Percentiles rank a stretch among this genome's conserved stretches.
Evolutionary conservation across 306 rosid species (phyloP).

Genomic region (Morella rubra): DNA sequence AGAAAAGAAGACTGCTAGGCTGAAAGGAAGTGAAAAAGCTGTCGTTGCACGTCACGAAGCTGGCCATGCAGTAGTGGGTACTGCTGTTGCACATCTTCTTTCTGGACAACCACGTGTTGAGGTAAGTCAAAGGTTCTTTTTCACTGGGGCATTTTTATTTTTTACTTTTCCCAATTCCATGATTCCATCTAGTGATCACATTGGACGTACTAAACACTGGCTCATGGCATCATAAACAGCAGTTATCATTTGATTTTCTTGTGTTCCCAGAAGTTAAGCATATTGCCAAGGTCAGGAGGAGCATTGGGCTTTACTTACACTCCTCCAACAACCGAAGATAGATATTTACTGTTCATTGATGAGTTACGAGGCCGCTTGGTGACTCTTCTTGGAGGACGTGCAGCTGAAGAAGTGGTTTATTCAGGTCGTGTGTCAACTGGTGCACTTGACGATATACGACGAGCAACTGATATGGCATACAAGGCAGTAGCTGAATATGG

Average conservation of each 20-base stretch:
- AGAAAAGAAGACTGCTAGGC: conserved; percentile 91
- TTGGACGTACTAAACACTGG: conserved; percentile 14
- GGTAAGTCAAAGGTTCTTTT: conserved; percentile 42
- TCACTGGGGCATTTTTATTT: background rate
- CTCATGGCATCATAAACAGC: conserved; percentile 20
- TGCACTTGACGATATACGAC: conserved; percentile 91
- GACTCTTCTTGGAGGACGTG: conserved; percentile 98
- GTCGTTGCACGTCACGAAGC: conserved; percentile 99
- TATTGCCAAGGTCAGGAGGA: conserved; percentile 95
- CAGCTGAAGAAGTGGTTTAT: conserved; percentile 96
- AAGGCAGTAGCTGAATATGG: conserved; percentile 99
- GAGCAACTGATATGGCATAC: conserved; percentile 99
- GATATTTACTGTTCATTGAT: conserved; percentile 95
- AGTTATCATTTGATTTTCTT: conserved; percentile 2
- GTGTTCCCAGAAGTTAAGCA: conserved; percentile 84
- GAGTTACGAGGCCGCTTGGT: conserved; percentile 94
- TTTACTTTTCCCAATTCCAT: background rate
- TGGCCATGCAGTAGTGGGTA: conserved; percentile 98
- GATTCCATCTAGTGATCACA: background rate
- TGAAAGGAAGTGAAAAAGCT: conserved; percentile 88
- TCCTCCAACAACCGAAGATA: conserved; percentile 91
- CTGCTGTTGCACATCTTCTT: conserved; percentile 93
- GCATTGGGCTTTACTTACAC: conserved; percentile 92
- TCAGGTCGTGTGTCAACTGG: conserved; percentile 97
- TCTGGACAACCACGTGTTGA: conserved; percentile 95